Evolutionary conservation across 164 flowering plant species (phyloP).

Genomic region (Magnolia kwangsiensis): DNA sequence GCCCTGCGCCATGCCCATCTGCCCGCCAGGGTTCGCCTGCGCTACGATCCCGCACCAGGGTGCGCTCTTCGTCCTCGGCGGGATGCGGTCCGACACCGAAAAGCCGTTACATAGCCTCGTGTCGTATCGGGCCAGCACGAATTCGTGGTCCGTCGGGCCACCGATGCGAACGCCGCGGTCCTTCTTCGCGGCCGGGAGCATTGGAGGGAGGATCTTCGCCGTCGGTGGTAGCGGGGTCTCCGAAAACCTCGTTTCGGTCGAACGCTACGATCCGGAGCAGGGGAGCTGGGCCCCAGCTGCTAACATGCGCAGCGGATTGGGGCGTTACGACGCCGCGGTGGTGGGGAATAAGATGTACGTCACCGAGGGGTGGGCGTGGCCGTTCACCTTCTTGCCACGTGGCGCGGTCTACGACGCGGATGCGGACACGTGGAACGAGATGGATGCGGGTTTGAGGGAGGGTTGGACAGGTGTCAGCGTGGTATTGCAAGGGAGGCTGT

Average conservation of each 20-base stretch:
- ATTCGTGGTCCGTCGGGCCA: constrained; percentile 32
- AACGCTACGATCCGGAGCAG: constrained; percentile 32
- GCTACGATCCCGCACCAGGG: constrained; percentile 36
- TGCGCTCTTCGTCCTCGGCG: constrained; percentile 43
- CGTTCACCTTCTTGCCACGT: constrained; percentile 40
- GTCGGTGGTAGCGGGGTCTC: constrained; percentile 36
- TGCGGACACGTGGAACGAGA: constrained; percentile 43
- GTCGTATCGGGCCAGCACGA: constrained; percentile 31
- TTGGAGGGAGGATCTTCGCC: constrained; percentile 37
- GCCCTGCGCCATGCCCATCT: constrained; percentile 30
- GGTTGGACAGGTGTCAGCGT: constrained; percentile 58
- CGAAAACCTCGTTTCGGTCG: constrained; percentile 32
- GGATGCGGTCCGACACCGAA: constrained; percentile 33
- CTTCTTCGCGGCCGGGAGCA: constrained; percentile 33
- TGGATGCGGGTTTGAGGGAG: constrained; percentile 49
- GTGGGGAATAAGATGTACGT: constrained; percentile 36
- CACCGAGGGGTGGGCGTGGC: constrained; percentile 72
- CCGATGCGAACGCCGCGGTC: constrained; percentile 38
- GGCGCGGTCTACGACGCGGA: constrained; percentile 43
- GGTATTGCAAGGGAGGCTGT: constrained; percentile 31
- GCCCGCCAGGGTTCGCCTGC: constrained; percentile 35
- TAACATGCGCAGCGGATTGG: constrained; percentile 24
- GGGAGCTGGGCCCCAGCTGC: constrained; percentile 35
- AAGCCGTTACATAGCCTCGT: constrained; percentile 14
- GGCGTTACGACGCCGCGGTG: constrained; percentile 41